Base-by-base conservation (phyloP, 2,329 filamentous ascomycete species). In the Tolypocladium tropicale region DNA sequence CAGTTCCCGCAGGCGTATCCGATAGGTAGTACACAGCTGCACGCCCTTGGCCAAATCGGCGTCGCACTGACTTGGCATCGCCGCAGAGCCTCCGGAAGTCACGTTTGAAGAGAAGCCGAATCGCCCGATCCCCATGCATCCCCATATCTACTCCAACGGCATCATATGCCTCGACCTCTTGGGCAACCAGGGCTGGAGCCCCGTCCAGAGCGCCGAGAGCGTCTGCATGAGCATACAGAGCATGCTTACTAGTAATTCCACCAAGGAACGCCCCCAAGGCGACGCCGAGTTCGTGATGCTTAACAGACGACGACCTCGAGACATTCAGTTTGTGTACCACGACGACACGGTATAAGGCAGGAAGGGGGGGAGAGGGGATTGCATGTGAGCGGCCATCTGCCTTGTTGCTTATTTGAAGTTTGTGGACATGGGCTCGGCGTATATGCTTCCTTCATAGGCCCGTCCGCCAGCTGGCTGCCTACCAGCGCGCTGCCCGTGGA, bases 151-250 rank as follows among this genome's bases (percentile, higher is more conserved):
- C 76, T 94, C 89, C 64, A 99, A 99, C 72, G 94, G 94, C 64
- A 96, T 97, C 71, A 99, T 99, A 68, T 99, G 94, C 67, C 86
- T 99, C 52, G 94, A 99, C 65, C 82, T 99, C 1, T 84, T 99
- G 10, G 90, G 90, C 54, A 78, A 82, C 11, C 86, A 90, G 60
- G 94, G 94, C 56, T 99, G 94, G 94, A 94, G 88, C 52, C 94
- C 94, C 0, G 93, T 99, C 0, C 94, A 99, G 69, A 96, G 93
- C 57, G 94, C 96, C 10, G 93, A 97, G 76, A 95, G 89, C 66
- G 86, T 99, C 30, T 96, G 91, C 76, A 94, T 99, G 83, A 95
- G 90, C 71, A 82, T 99, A 55, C 94, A 99, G 74, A 96, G 90
- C 75, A 99, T 99, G 94, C 74, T 99, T 67, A 96, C 94, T 1